These are phyloP conservation scores for Verticillium klebahnii DNA, from an alignment of 2,329 filamentous ascomycete genomes.

Conservation along the genomic window DNA sequence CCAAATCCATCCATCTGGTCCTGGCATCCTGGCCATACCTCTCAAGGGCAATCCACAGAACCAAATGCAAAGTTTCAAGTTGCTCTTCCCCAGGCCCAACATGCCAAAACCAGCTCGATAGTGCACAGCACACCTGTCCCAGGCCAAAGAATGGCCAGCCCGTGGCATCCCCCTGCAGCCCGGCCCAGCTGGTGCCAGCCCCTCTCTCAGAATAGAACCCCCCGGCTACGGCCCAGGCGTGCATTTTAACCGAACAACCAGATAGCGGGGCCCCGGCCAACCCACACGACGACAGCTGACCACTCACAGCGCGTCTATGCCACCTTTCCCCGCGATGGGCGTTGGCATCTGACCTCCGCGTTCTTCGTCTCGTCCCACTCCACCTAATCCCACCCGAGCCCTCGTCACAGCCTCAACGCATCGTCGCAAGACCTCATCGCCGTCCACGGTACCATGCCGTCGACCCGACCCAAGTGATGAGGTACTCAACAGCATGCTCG, in stretches of 20 bases:
- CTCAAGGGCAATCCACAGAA: too few species aligned
- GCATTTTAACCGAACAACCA: not conserved
- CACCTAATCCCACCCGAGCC: not conserved
- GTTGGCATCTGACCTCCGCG: not conserved
- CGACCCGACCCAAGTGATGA: constrained; percentile 7
- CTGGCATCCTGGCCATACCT: too few species aligned
- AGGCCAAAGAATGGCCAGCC: too few species aligned
- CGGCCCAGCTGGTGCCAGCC: not conserved
- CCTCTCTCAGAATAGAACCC: not conserved
- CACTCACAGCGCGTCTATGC: not conserved
- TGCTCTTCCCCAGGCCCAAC: too few species aligned
- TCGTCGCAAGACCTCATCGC: not conserved
- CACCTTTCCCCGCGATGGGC: constrained; percentile 1
- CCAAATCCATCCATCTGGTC: too few species aligned
- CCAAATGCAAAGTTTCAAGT: too few species aligned
- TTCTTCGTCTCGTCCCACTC: not conserved
- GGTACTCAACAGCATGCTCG: constrained; percentile 14
- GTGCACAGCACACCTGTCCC: too few species aligned
- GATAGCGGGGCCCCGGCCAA: not conserved
- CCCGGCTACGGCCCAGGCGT: not conserved
- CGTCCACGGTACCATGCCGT: not conserved
- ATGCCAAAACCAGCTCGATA: too few species aligned
- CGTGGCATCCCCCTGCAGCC: not conserved
- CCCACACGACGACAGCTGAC: not conserved
- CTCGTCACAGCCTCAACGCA: not conserved